Conservation (phyloP, 2,329 filamentous ascomycete species). For the Aspergillus terreus region DNA sequence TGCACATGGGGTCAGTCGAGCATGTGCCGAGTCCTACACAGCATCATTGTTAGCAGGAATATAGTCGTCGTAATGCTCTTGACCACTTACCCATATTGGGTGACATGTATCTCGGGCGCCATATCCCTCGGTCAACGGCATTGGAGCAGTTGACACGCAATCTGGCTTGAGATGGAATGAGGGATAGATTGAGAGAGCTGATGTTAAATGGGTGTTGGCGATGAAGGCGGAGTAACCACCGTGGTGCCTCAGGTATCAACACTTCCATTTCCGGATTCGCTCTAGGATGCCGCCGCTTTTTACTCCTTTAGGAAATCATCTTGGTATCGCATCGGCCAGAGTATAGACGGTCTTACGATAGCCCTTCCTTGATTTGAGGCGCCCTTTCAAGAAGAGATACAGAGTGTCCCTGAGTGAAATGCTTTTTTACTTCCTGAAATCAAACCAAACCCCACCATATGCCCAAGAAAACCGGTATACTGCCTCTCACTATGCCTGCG, state of each 20-base stretch:
- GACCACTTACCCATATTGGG: conserved; percentile 15
- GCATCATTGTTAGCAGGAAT: conserved; percentile 9
- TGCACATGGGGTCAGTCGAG: conserved; percentile 32
- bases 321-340: no score
- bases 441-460: no score
- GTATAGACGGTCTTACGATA: no score
- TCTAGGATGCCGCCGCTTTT: no score
- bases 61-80: neutral
- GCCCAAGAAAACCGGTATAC: no score
- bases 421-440: no score
- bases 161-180: neutral
- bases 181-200: neutral
- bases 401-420: no score
- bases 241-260: neutral
- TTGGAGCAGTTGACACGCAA: neutral
- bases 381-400: no score
- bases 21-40: conserved; percentile 34
- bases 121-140: neutral
- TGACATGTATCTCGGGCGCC: conserved; percentile 8
- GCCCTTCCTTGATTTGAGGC: no score
- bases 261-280: no score
- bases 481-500: no score
- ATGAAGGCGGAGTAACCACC: neutral
- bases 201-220: neutral
- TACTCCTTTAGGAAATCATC: no score